Base-by-base conservation (phyloP, 805 yeast species). In the Saturnispora sekii region DNA sequence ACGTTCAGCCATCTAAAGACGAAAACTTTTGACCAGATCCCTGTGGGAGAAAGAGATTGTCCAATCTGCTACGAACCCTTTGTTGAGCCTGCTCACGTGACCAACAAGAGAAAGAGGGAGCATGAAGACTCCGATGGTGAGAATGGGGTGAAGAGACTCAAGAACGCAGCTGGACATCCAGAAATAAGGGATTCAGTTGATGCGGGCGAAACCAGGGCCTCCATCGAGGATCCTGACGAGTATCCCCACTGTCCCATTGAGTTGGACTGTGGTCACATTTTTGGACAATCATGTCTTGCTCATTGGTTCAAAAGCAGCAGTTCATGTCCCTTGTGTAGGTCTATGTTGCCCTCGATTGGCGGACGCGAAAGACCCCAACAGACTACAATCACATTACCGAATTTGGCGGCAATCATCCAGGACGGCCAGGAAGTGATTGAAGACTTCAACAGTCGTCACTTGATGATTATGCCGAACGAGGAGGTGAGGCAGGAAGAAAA, bases 251-350 rank as follows among this genome's bases (percentile, higher is more conserved):
- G 71, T 4, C 83, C 96, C 0, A 69, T 84, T 1, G 66, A 73
- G 47, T 69, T 90, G 73, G 93, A 95, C 0, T 90, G 98, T 61
- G 78, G 78, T 8, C 98, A 90, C 58, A 58, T 79, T 0, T 90
- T 93, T 67, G 97, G 98, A 6, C 72, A 79, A 49, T 73, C 76
- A n/a, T 90, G 98, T 66, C 67, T 88, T 18, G 74, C 70, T 47
- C 85, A 82, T 53, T 90, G 98, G 98, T 73, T 90, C 41, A 74
- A 72, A 48, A 65, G 74, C 18, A 79, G 83, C 54, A 73, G 76
- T 29, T 76, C 86, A 2, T 89, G 97, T 60, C 98, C 98, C 0
- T 63, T 90, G 39, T 90, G 98, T 60, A 77, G 97, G 47, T 68
- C 68, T 14, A 66, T 71, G 16, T 66, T 82, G 48, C 69, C 70